Base-by-base conservation (phyloP, 148 eudicot species). In the Amaranthus hypochondriacus region DNA sequence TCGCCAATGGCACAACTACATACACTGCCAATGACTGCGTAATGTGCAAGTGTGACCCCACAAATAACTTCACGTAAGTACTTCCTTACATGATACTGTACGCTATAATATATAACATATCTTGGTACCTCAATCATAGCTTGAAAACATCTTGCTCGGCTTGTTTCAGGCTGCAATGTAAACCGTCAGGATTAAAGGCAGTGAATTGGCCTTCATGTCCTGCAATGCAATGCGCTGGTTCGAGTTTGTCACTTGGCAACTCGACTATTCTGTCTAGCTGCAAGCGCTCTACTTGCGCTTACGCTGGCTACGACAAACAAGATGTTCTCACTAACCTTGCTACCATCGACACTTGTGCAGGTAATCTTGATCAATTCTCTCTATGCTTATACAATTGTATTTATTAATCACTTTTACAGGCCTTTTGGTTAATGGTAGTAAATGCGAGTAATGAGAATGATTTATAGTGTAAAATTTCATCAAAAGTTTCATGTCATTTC, bases 11-110 rank as follows among this genome's bases (percentile, higher is more conserved):
- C 50, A 88, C 92, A 12, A 87, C 83, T 42, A 54, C 60, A 54
- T 76, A 79, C 79, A 92, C 98, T 4, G 98, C 98, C 55, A 80
- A 74, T 68, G 78, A 87, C 69, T 95, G 98, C 64, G 84, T 92
- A 4, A 78, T 6, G 88, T 95, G 98, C 88, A 86, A 63, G 2
- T 95, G 98, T 78, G 73, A 79, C 61, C 67, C 88, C 46, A 66
- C 92, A 56, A 80, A 87, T 76, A 88, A 85, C 78, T 82, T 68
- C 76, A 83, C 69, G 98, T 95, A 78, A 84, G 93, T 79, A 65
- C 42, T 71, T 59, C 54, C 15, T 44, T 21, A 48, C 44, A 5
- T 28, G 9, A 6, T 52, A 14, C 14, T 28, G 39, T 28, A 28
- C 39, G 39, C 2, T 28, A 28, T 1, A 28, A 0, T 28, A 28